Percentiles rank a stretch among this genome's conserved stretches.
Conservation (phyloP, 176 grass and related monocot genomes). For the Otatea glauca region DNA sequence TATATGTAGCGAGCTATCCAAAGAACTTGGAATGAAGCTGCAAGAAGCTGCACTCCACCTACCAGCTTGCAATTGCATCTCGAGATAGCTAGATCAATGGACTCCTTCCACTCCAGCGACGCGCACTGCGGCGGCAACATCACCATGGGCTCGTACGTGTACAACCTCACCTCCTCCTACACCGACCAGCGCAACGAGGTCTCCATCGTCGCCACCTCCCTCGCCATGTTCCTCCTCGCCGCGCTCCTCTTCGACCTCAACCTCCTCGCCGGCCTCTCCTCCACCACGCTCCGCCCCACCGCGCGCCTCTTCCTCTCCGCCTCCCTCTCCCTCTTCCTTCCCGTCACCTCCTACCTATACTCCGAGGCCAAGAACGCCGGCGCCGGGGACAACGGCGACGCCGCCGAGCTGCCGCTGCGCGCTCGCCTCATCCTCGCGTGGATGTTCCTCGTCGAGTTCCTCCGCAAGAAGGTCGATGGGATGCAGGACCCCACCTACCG, state of each 20-base stretch:
- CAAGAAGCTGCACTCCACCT: not conserved
- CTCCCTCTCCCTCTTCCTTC: constrained; percentile 23
- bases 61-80: too few species aligned
- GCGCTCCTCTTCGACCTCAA: constrained; percentile 25
- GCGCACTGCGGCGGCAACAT: too few species aligned
- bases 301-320: not conserved
- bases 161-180: constrained; percentile 33
- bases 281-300: not conserved
- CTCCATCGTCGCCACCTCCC: not conserved
- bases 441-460: constrained; percentile 35
- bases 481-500: not conserved
- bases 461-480: constrained; percentile 24
- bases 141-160: not conserved
- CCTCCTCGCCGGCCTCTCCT: not conserved
- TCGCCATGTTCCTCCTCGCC: constrained; percentile 15
- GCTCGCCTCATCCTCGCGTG: not conserved
- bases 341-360: constrained; percentile 43
- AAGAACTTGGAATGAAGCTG: not conserved
- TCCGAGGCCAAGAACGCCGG: constrained; percentile 23
- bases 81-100: not conserved
- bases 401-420: not conserved
- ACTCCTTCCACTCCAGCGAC: not conserved
- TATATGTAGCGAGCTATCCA: not conserved
- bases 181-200: not conserved
- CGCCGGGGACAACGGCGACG: rapidly evolving